A percentile compares a stretch with the other conserved stretches of the same genome.
phyloP scores from a whole-genome alignment of 768 basidiomycete genomes.

The Leccinum broughii region DNA sequence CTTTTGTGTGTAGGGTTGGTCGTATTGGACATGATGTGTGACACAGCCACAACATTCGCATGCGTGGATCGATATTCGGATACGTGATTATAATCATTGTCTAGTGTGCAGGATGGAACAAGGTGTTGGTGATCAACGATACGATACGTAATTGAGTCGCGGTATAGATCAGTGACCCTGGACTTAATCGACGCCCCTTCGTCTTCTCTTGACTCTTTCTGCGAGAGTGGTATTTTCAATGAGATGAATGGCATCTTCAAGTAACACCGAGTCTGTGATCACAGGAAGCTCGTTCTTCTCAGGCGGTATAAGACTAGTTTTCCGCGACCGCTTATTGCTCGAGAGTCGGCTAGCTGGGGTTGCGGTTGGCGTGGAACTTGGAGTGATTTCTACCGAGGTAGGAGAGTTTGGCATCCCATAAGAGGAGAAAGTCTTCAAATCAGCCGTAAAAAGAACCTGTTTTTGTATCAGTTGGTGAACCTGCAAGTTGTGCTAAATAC shows the following conservation, averaged over 20 bases:
- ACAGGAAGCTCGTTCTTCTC: conserved; percentile 15
- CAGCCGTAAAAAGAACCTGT: conserved; percentile 75
- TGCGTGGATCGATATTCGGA: too few relatives aligned
- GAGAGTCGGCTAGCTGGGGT: conserved; percentile 34
- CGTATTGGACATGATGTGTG: conserved; percentile 34
- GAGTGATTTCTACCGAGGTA: conserved; percentile 11
- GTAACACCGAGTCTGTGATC: not conserved
- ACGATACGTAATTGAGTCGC: not conserved
- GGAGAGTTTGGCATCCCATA: conserved; percentile 46
- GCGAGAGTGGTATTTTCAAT: conserved; percentile 30
- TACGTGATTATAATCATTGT: too few relatives aligned
- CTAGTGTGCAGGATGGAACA: not conserved
- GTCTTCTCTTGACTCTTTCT: conserved; percentile 46
- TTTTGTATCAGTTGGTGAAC: conserved; percentile 1
- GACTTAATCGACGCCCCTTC: conserved; percentile 17
- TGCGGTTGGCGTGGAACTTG: conserved; percentile 27
- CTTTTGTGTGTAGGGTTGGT: conserved; percentile 37
- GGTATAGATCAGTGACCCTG: not conserved
- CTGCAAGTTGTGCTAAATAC: conserved; percentile 19
- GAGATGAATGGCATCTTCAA: not conserved
- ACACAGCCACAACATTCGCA: conserved; percentile 20
- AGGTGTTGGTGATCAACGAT: not conserved
- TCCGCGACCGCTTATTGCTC: conserved; percentile 36
- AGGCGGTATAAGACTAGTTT: conserved; percentile 6
- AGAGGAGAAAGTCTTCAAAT: conserved; percentile 64